These are phyloP conservation scores for Inonotus hispidus DNA, from an alignment of 1,284 basidiomycete species.

Conservation along the genomic window DNA sequence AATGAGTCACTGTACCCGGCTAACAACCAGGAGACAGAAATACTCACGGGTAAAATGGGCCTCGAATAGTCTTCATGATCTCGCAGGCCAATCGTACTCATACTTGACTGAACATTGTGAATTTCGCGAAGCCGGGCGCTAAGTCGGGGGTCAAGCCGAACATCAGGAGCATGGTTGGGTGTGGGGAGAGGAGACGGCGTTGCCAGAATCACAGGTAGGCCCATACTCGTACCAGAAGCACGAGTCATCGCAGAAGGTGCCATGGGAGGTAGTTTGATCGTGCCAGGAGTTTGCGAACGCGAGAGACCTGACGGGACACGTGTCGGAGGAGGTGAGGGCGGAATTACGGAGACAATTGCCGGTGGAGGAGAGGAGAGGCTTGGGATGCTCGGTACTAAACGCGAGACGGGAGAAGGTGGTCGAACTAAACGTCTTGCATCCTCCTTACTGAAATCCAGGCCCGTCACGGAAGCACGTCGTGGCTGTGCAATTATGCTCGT, in stretches of 20 bases:
- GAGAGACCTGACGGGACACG: not conserved
- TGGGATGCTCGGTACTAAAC: not conserved
- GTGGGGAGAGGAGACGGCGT: slow-evolving; percentile 34
- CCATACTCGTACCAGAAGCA: not conserved
- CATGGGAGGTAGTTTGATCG: not conserved
- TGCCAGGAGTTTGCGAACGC: not conserved
- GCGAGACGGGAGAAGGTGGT: slow-evolving; percentile 3
- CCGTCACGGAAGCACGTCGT: not conserved
- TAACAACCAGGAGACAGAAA: not conserved
- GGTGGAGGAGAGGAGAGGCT: not conserved
- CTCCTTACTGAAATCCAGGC: not conserved
- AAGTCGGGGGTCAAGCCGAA: slow-evolving; percentile 35
- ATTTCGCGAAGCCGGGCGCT: slow-evolving; percentile 19
- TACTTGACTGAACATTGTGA: slow-evolving; percentile 28
- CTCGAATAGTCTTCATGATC: slow-evolving; percentile 42
- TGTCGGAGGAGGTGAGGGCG: not conserved
- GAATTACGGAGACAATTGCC: not conserved
- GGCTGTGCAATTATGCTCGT: not conserved
- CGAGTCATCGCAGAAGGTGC: slow-evolving; percentile 4
- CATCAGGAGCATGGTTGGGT: slow-evolving; percentile 30
- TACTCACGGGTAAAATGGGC: slow-evolving; percentile 38
- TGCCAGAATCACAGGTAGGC: slow-evolving; percentile 11
- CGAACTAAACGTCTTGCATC: not conserved
- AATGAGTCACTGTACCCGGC: not conserved
- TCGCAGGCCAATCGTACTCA: slow-evolving; percentile 32